Evolutionary conservation across 176 grass and related monocot species (phyloP).

Genomic region (barley (Hordeum vulgare)): MorexV3_pseudomolecules_assembly NC_058521.1:322199060-322199559

Average conservation of each 20-base stretch:
- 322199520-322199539: neutral
- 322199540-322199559: neutral
- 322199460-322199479: neutral
- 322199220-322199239: neutral
- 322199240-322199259: neutral
- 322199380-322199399: neutral
- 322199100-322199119: neutral
- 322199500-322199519: neutral
- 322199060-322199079: neutral
- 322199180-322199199: neutral
- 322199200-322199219: neutral
- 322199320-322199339: neutral
- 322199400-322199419: constrained; percentile 3
- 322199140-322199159: neutral
- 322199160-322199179: neutral
- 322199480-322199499: neutral
- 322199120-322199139: neutral
- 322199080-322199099: neutral
- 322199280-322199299: neutral
- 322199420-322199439: neutral
- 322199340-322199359: neutral
- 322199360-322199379: neutral
- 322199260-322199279: constrained; percentile 1
- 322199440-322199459: neutral
- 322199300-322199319: neutral